Evolutionary conservation across 495 filamentous ascomycete species (phyloP), one percentile per base, ranked within the genome.

Genomic region (Penicillium bialowiezense): DNA sequence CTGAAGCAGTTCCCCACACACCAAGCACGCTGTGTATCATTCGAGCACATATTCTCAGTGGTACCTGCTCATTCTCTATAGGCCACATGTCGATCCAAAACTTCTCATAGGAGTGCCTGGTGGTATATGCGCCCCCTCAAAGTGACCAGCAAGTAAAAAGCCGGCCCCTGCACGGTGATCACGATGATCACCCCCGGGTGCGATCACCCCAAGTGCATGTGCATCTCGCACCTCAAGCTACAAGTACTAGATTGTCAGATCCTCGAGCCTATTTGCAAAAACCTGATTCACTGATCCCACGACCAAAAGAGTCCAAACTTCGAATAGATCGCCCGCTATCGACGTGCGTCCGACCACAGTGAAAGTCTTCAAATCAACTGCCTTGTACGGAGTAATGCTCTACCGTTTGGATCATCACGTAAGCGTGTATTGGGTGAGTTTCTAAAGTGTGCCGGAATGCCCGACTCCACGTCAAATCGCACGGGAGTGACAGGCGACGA

Each of bases 141-240:
- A 38, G 6, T 21, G 14, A 19, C 18, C 14, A 32, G 19, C 10
- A 38, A 32, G 24, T 3, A 31, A 41, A 46, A 8, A 21, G 20
- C 23, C 35, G 18, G 41, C 33, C 35, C 41, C 50, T 33, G 50
- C 42, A 51, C 32, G 29, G 12, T 19, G 15, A 21, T 10, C 39
- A 41, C n/a, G n/a, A n/a, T n/a, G n/a, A n/a, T n/a, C n/a, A n/a
- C n/a, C n/a, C n/a, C n/a, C n/a, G n/a, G n/a, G n/a, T n/a, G n/a
- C n/a, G n/a, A n/a, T n/a, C n/a, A n/a, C n/a, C n/a, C 32, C 43
- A 7, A 24, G 10, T 48, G 18, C 26, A 40, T 23, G 7, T 23
- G 7, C 18, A 29, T n/a, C 23, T 26, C 40, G 45, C 48, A 48
- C 15, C 17, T 26, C 29, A 32, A 17, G 19, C 23, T 24, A 41